phyloP scores from a whole-genome alignment of 1,139 yeast species.

The Lodderomyces metapsilosis region DNA sequence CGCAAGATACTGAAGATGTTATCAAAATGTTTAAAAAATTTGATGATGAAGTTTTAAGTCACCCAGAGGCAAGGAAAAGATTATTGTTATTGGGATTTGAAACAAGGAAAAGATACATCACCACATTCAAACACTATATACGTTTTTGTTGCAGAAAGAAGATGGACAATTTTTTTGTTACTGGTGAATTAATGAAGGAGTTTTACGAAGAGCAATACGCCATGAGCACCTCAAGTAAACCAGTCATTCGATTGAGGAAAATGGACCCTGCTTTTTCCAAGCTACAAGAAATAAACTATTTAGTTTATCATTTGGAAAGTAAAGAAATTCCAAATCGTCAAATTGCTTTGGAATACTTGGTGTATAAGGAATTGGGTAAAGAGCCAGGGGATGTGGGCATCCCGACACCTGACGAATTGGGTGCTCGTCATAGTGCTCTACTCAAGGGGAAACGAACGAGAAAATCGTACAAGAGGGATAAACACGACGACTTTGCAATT shows the following conservation, averaged over 20 bases:
- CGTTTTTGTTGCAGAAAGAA: conserved; percentile 17
- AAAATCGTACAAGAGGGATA: neutral
- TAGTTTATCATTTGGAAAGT: conserved; percentile 16
- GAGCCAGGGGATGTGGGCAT: conserved; percentile 3
- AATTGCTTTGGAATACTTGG: conserved; percentile 17
- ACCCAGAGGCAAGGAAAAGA: conserved; percentile 17
- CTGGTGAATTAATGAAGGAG: conserved; percentile 19
- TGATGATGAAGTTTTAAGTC: conserved; percentile 18
- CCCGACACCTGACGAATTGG: neutral
- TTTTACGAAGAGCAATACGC: conserved; percentile 19
- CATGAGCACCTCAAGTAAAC: conserved; percentile 14
- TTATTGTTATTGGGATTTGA: conserved; percentile 17
- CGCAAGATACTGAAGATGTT: conserved; percentile 19
- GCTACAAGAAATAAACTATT: conserved; percentile 18
- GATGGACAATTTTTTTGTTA: conserved; percentile 17
- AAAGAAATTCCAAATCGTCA: conserved; percentile 18
- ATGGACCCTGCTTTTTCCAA: conserved; percentile 20
- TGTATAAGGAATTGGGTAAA: conserved; percentile 15
- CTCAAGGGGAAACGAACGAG: conserved; percentile 1
- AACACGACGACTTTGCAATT: neutral
- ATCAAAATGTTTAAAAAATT: conserved; percentile 19
- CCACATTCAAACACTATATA: conserved; percentile 18
- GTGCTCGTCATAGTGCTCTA: neutral
- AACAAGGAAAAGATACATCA: conserved; percentile 18
- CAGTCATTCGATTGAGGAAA: conserved; percentile 18